phyloP scores from a whole-genome alignment of 129 eudicot genomes.

The Smallanthus sonchifolius region DNA sequence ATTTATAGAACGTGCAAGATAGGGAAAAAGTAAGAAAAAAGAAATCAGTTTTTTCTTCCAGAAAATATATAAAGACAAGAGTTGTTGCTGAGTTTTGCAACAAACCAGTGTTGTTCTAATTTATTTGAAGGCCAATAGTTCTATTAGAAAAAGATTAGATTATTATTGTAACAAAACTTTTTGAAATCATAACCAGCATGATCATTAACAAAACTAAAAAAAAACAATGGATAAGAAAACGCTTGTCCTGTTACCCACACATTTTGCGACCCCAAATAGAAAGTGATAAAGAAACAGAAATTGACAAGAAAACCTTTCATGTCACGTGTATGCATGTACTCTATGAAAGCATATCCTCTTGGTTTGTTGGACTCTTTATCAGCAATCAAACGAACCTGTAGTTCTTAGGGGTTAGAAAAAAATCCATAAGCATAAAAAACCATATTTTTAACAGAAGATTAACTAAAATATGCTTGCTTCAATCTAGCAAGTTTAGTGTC shows the following conservation, averaged over 20 bases:
- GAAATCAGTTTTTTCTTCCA: too few relatives aligned
- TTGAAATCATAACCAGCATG: background rate
- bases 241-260: background rate
- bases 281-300: background rate
- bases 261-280: background rate
- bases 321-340: slow-evolving; percentile 90
- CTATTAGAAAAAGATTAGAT: background rate
- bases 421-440: background rate
- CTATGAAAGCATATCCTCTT: slow-evolving; percentile 94
- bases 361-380: slow-evolving; percentile 82
- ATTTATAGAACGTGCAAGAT: too few relatives aligned
- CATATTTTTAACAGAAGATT: background rate
- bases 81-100: too few relatives aligned
- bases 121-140: background rate
- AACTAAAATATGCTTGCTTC: slow-evolving; percentile 13
- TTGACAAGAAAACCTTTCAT: slow-evolving; percentile 64
- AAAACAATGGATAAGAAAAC: background rate
- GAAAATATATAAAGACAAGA: too few relatives aligned
- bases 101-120: too few relatives aligned
- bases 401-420: slow-evolving; percentile 17
- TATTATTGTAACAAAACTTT: background rate
- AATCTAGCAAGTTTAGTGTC: slow-evolving; percentile 19
- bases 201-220: background rate
- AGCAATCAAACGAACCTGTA: slow-evolving; percentile 83
- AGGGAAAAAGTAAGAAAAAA: too few relatives aligned